A percentile compares a stretch with the other conserved stretches of the same genome.
These are phyloP conservation scores for Cercospora beticola DNA, from an alignment of 2,329 filamentous ascomycete genomes.

Conservation along the genomic window DNA sequence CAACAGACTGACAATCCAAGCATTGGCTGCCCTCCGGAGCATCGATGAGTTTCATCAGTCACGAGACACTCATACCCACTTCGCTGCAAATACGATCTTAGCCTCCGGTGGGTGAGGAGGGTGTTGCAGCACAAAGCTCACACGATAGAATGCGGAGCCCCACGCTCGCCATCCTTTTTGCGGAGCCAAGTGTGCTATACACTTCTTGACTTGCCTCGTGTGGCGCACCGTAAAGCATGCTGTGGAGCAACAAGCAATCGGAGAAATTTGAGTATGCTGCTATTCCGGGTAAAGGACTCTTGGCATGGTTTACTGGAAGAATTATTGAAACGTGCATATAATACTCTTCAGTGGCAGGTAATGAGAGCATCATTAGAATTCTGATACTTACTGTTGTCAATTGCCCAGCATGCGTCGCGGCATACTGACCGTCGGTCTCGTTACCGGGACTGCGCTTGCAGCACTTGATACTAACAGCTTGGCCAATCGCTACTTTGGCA, in stretches of 20 bases:
- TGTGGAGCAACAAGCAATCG: not conserved
- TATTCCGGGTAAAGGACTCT: constrained; percentile 1
- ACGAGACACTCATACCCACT: not conserved
- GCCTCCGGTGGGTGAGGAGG: not conserved
- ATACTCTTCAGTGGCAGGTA: not conserved
- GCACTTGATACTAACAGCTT: constrained; percentile 35
- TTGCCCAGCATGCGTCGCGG: not conserved
- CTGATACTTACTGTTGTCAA: not conserved
- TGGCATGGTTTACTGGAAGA: not conserved
- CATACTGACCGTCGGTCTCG: not conserved
- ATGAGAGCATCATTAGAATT: not conserved
- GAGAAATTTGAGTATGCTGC: not conserved
- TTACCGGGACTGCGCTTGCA: constrained; percentile 3
- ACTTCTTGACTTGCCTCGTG: not conserved
- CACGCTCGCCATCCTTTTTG: not conserved
- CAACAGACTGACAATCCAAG: not conserved
- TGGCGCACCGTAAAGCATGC: not conserved
- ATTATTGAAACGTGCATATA: not conserved
- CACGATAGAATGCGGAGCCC: not conserved
- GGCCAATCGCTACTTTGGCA: constrained; percentile 41
- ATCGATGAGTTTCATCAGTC: not conserved
- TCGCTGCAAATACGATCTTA: not conserved
- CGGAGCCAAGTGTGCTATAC: not conserved
- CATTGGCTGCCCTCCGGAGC: not conserved
- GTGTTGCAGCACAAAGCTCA: not conserved